These are phyloP conservation scores for Phaeosphaeriaceae sp. DNA, from an alignment of 2,329 filamentous ascomycete genomes.

Conservation along the genomic window DNA sequence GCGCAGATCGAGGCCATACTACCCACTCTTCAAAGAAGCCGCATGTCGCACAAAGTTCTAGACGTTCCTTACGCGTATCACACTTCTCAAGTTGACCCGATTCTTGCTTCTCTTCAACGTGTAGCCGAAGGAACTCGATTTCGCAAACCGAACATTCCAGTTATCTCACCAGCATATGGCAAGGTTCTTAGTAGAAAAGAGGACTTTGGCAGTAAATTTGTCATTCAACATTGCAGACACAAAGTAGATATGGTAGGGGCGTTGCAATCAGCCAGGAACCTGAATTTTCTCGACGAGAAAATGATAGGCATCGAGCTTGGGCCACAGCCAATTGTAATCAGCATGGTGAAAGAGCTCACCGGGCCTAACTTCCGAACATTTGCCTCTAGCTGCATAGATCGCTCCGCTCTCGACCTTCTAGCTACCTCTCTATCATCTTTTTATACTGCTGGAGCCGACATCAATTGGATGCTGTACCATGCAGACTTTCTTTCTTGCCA, in stretches of 20 bases:
- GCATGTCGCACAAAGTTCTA: conserved; percentile 7
- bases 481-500: conserved; percentile 38
- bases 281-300: conserved; percentile 11
- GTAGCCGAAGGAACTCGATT: conserved; percentile 27
- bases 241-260: conserved; percentile 53
- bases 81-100: conserved; percentile 47
- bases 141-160: conserved; percentile 34
- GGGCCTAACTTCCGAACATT: conserved; percentile 23
- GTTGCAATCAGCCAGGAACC: conserved; percentile 41
- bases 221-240: conserved; percentile 44
- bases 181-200: conserved; percentile 48
- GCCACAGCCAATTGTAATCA: conserved; percentile 9
- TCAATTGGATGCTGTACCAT: conserved; percentile 67
- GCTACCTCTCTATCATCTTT: conserved; percentile 54
- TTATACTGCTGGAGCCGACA: conserved; percentile 59
- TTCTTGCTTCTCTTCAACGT: conserved; percentile 50
- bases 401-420: not conserved
- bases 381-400: conserved; percentile 4
- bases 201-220: conserved; percentile 29
- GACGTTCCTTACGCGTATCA: conserved; percentile 27
- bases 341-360: conserved; percentile 21
- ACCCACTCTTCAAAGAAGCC: not conserved
- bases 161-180: conserved; percentile 54
- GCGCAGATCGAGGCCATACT: conserved; percentile 6
- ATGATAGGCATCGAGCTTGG: conserved; percentile 28